Evolutionary conservation across 768 basidiomycete genomes (phyloP), one percentile per base, ranked within the genome.

Genomic region (Russula virescens): DNA sequence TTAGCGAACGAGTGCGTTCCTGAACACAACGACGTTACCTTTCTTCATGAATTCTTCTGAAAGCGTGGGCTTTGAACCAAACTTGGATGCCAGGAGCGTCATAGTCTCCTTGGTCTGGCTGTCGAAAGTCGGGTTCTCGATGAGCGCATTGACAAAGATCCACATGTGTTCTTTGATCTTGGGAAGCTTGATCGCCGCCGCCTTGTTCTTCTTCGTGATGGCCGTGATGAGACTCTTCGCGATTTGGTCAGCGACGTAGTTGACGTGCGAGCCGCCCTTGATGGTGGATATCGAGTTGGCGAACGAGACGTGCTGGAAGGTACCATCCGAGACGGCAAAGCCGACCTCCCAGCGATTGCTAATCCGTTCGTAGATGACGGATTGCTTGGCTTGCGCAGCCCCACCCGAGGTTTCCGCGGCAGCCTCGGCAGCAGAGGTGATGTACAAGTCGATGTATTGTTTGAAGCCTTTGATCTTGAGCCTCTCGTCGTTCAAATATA

Each of bases 101-200:
- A 99, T 76, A 5, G 87, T 89, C 73, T 99, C 97, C 78, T 99
- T 99, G 42, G 97, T 98, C 75, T 99, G 97, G 80, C 92, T 94
- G 80, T 99, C 96, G 75, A 99, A 99, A 1, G 94, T 92, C 10
- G 97, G 96, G 71, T 99, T 99, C 77, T 96, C 95, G 67, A 99
- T 88, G 63, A 97, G 79, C 16, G 92, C 86, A 70, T 98, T 98
- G 71, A 99, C 87, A 70, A 98, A 99, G 58, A 99, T 82, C 93
- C 92, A 95, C 86, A 99, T 94, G 72, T 99, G 95, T 70, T 89
- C 94, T 80, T 93, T 96, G 77, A 98, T 87, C 76, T 97, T 94
- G 57, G 86, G 83, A 18, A 91, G 82, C 73, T 98, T 98, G 70
- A 98, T 89, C 0, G 89, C 82, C n/a, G 94, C 93, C 3, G 81